Percentiles rank a stretch among this genome's conserved stretches.
phyloP scores from a whole-genome alignment of 2,329 filamentous ascomycete genomes.

The Talaromyces rugulosus region DNA sequence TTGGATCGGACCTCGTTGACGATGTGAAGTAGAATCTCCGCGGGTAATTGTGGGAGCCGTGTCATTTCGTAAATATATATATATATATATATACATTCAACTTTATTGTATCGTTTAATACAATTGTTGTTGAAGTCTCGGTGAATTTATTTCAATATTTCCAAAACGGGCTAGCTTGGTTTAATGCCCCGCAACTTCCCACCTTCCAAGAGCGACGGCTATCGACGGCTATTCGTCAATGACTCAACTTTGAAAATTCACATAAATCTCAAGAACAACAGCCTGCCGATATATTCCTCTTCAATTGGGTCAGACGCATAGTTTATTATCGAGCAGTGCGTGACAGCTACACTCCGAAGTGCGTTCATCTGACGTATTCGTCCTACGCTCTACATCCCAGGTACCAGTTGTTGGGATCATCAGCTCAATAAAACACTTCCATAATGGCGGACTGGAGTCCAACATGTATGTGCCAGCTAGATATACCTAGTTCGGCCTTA shows the following conservation, averaged over 20 bases:
- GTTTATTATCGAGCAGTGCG: not conserved
- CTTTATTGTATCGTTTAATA: not conserved
- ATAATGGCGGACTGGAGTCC: constrained; percentile 29
- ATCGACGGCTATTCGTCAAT: not conserved
- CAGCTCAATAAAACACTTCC: not conserved
- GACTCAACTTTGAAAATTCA: not conserved
- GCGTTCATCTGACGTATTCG: not conserved
- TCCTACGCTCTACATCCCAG: not conserved
- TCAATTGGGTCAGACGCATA: no score
- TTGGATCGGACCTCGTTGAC: constrained; percentile 13
- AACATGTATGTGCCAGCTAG: constrained; percentile 18
- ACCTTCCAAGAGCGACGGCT: not conserved
- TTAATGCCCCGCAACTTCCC: no score
- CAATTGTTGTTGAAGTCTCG: no score
- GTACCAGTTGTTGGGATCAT: no score
- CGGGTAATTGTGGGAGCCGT: not conserved
- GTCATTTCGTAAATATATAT: not conserved
- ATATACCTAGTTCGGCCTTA: not conserved
- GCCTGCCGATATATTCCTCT: no score
- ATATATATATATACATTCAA: no score
- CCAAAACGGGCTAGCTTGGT: not conserved
- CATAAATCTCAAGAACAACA: no score
- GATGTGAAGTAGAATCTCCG: constrained; percentile 6
- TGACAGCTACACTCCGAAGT: not conserved
- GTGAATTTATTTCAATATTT: not conserved